A percentile compares a stretch with the other conserved stretches of the same genome.
Conservation (phyloP, 257 asterid genomes). For the Marsdenia floribunda region DNA sequence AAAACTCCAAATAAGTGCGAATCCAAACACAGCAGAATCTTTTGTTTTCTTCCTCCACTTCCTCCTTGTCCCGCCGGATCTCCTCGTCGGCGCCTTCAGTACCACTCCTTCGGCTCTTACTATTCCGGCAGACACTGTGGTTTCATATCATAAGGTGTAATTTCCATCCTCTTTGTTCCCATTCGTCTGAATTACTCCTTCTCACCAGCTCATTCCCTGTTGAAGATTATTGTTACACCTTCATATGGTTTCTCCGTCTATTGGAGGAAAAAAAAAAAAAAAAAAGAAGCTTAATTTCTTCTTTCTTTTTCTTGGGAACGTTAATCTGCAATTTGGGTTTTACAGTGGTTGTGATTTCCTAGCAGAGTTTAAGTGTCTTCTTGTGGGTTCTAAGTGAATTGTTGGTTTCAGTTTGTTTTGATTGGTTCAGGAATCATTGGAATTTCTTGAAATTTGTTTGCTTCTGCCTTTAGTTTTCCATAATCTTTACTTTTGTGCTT, state of each 20-base stretch:
- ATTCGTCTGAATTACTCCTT: not conserved
- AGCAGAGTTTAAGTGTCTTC: not conserved
- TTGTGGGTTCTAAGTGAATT: not conserved
- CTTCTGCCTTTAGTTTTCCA: not conserved
- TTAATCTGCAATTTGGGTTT: not conserved
- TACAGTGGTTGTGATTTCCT: not conserved
- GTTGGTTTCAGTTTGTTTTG: not conserved
- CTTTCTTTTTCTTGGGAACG: not conserved
- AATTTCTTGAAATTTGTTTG: not conserved
- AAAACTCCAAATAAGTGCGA: no score
- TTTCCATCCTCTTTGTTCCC: not conserved
- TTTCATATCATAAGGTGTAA: not conserved
- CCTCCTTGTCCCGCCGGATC: not conserved
- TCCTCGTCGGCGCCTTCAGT: not conserved
- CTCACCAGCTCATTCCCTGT: not conserved
- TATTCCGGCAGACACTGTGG: not conserved
- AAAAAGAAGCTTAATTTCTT: not conserved
- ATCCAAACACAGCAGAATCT: no score
- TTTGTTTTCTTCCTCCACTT: not conserved
- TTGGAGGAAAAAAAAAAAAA: not conserved
- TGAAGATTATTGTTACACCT: not conserved
- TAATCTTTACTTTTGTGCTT: not conserved
- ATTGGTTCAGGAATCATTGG: not conserved
- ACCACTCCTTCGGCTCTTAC: no score
- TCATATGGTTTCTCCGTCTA: not conserved